These are phyloP conservation scores for Trichosporon faecale DNA, from an alignment of 1,284 basidiomycete genomes.

Conservation along the genomic window DNA sequence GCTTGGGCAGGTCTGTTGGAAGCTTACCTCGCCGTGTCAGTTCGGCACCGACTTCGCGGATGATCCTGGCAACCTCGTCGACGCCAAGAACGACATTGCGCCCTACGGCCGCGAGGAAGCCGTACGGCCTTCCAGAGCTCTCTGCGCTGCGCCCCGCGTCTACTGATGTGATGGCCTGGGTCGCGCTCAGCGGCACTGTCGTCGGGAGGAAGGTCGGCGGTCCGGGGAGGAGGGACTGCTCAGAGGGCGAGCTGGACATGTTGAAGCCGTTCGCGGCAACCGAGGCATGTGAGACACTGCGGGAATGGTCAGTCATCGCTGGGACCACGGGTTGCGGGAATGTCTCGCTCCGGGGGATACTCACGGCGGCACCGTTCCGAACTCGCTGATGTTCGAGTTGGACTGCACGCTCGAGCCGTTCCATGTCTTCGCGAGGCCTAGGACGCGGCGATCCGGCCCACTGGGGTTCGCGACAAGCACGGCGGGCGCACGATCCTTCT, in stretches of 20 bases:
- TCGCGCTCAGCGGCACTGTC: conserved; percentile 27
- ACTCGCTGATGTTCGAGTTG: conserved; percentile 20
- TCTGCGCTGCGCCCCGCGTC: conserved; percentile 31
- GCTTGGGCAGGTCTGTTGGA: too few relatives aligned
- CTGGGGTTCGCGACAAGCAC: conserved; percentile 19
- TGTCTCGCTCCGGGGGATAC: background rate
- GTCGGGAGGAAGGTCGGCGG: conserved; percentile 41
- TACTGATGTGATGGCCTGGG: conserved; percentile 34
- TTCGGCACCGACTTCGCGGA: conserved; percentile 68
- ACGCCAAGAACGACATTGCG: conserved; percentile 60
- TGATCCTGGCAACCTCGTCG: conserved; percentile 67
- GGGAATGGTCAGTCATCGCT: background rate
- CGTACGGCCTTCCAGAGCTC: conserved; percentile 36
- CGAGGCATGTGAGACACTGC: background rate
- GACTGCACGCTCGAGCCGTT: conserved; percentile 18
- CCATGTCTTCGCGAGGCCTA: conserved; percentile 27
- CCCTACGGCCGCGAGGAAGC: conserved; percentile 40
- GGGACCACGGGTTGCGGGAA: background rate
- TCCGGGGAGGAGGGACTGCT: conserved; percentile 29
- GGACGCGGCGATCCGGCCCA: conserved; percentile 17
- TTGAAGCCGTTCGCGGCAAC: background rate
- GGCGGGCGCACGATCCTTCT: conserved; percentile 25
- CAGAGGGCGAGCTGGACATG: conserved; percentile 11
- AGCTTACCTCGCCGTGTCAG: conserved; percentile 60
- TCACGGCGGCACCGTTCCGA: conserved; percentile 24